Conservation (phyloP, 495 filamentous ascomycete genomes). For the Aspergillus coremiiformis region DNA sequence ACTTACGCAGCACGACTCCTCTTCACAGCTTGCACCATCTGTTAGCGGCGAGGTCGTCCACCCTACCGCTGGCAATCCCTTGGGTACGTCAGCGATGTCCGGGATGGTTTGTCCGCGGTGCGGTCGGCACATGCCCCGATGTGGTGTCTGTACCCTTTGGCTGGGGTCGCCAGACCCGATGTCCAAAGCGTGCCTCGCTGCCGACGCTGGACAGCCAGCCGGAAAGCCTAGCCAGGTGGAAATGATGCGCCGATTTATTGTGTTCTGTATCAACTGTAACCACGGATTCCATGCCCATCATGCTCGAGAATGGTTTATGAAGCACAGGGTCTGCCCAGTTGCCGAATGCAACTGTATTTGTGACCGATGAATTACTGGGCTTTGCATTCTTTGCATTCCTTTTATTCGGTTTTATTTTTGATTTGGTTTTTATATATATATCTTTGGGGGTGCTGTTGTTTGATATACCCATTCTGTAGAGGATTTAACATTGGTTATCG, state of each 20-base stretch:
- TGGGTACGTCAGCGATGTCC: slow-evolving; percentile 32
- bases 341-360: slow-evolving; percentile 85
- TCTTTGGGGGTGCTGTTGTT: not conserved
- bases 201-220: slow-evolving; percentile 35
- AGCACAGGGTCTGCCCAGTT: slow-evolving; percentile 76
- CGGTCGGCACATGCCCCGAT: slow-evolving; percentile 80
- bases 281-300: slow-evolving; percentile 89
- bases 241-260: slow-evolving; percentile 49
- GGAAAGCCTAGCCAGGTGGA: slow-evolving; percentile 28
- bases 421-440: not conserved
- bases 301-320: slow-evolving; percentile 77
- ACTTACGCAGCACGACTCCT: slow-evolving; percentile 37
- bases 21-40: slow-evolving; percentile 29
- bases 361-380: slow-evolving; percentile 28
- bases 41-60: slow-evolving; percentile 30
- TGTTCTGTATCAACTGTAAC: slow-evolving; percentile 81
- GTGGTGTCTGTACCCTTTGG: slow-evolving; percentile 78
- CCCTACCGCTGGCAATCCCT: slow-evolving; percentile 31
- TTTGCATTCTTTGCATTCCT: not conserved
- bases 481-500: not conserved
- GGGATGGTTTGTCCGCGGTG: slow-evolving; percentile 73
- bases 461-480: slow-evolving; percentile 12
- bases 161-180: slow-evolving; percentile 73
- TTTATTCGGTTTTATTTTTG: not conserved
- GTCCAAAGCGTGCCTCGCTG: slow-evolving; percentile 46